Percentiles rank a stretch among this genome's conserved stretches.
Evolutionary conservation across 225 moss, liverwort and hornwort species (phyloP).

Genomic region (Bryoerythrophyllum caledonicum): DNA sequence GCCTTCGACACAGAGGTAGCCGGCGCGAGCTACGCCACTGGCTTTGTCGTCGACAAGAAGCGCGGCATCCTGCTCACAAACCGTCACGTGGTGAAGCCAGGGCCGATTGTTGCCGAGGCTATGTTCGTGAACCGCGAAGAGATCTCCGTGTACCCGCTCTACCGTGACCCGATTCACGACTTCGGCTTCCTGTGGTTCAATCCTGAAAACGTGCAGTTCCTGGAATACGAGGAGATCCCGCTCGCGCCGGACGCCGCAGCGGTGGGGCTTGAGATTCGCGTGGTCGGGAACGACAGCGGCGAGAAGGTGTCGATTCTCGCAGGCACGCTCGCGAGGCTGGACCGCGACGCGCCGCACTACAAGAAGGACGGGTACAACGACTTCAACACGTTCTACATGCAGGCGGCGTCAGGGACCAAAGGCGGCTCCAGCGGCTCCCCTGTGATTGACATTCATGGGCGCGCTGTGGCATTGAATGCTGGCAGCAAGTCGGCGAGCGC

Average conservation of each 20-base stretch:
- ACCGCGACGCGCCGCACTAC: conserved; percentile 85
- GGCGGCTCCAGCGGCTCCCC: conserved; percentile 96
- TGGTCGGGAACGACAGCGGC: conserved; percentile 93
- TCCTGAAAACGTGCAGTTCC: conserved; percentile 66
- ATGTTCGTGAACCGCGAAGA: conserved; percentile 92
- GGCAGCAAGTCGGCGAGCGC: conserved; percentile 81
- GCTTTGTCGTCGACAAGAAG: conserved; percentile 81
- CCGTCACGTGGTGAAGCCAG: conserved; percentile 84
- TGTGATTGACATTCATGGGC: conserved; percentile 80
- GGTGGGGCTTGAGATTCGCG: conserved; percentile 88
- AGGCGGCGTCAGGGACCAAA: conserved; percentile 90
- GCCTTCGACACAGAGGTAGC: conserved; percentile 87
- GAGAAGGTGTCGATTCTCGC: conserved; percentile 90
- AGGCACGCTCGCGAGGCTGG: conserved; percentile 81
- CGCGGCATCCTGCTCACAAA: conserved; percentile 87
- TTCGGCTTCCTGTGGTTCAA: conserved; percentile 89
- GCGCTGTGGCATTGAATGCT: conserved; percentile 80
- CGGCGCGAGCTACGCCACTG: conserved; percentile 78
- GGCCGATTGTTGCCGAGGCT: conserved; percentile 87
- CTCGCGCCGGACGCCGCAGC: conserved; percentile 77
- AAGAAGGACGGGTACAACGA: conserved; percentile 95
- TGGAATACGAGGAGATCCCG: conserved; percentile 82
- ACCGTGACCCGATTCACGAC: conserved; percentile 88
- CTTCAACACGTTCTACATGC: conserved; percentile 94
- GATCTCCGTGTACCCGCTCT: conserved; percentile 74